These are phyloP conservation scores for Populus simonii DNA, from an alignment of 345 rosid genomes.

Conservation along the genomic window DNA sequence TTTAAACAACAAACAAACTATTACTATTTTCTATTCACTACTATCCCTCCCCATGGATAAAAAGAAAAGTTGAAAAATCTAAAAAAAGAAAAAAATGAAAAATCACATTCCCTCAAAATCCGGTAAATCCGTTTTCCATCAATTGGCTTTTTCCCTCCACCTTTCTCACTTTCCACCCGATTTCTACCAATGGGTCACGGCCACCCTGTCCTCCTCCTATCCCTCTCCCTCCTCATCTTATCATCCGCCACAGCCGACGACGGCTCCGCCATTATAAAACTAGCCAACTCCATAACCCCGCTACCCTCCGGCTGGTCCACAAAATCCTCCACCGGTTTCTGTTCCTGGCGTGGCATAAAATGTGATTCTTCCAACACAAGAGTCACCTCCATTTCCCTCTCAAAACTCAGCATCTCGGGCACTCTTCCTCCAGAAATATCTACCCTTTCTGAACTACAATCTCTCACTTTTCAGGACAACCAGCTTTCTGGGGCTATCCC, in stretches of 20 bases:
- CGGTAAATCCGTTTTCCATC: not conserved
- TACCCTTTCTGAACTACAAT: conserved; percentile 49
- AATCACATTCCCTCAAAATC: not conserved
- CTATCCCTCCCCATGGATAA: too few species aligned
- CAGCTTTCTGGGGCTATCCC: conserved; percentile 60
- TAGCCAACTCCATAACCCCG: conserved; percentile 42
- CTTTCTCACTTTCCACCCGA: not conserved
- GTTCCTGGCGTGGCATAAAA: conserved; percentile 55
- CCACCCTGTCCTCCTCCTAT: not conserved
- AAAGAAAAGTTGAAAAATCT: too few species aligned
- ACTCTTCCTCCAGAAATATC: conserved; percentile 48
- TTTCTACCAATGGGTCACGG: not conserved
- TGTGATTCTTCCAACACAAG: conserved; percentile 43
- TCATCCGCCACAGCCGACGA: conserved; percentile 45
- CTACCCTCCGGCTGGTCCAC: conserved; percentile 65
- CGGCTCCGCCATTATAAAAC: conserved; percentile 39
- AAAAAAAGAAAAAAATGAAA: not conserved
- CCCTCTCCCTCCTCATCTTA: conserved; percentile 22
- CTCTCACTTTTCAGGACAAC: conserved; percentile 51
- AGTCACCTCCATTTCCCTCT: conserved; percentile 48
- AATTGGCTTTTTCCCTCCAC: not conserved
- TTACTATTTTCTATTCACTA: not conserved
- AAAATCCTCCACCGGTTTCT: conserved; percentile 34
- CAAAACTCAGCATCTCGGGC: conserved; percentile 43
- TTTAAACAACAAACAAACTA: not conserved